Evolutionary conservation across 2,329 filamentous ascomycete species (phyloP).

Genomic region (Parastagonospora nodorum): DNA sequence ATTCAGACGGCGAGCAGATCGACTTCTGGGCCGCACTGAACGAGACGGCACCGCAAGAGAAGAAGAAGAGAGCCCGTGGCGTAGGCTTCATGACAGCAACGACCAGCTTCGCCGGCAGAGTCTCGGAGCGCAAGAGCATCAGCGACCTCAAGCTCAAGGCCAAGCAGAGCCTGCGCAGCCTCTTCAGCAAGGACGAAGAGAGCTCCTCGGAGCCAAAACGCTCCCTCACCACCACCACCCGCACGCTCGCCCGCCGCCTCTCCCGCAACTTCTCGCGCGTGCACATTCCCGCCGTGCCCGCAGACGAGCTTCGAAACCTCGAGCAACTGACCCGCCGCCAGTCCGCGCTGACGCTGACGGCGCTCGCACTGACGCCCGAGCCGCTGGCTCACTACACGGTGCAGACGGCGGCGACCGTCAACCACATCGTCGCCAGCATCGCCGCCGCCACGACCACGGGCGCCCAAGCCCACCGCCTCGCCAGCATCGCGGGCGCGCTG

Average conservation of each 20-base stretch:
- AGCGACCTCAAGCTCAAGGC: conserved; percentile 12
- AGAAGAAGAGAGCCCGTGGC: neutral
- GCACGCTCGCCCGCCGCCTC: conserved; percentile 24
- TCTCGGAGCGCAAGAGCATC: neutral
- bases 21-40: too few species aligned
- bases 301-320: neutral
- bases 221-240: conserved; percentile 19
- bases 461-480: neutral
- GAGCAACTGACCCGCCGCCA: neutral
- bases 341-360: neutral
- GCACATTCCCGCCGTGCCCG: neutral
- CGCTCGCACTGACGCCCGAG: neutral
- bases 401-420: neutral
- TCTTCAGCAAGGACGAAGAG: conserved; percentile 25
- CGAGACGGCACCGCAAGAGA: neutral
- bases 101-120: too few species aligned
- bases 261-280: conserved; percentile 20
- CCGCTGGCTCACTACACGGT: too few species aligned
- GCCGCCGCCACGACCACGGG: neutral
- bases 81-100: neutral
- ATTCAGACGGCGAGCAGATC: too few species aligned
- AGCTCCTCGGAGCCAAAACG: conserved; percentile 5
- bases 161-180: conserved; percentile 30
- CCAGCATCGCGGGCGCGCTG: too few species aligned
- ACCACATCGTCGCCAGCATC: neutral